These are phyloP conservation scores for Candida sanyiensis DNA, from an alignment of 805 yeast genomes.

Conservation along the genomic window DNA sequence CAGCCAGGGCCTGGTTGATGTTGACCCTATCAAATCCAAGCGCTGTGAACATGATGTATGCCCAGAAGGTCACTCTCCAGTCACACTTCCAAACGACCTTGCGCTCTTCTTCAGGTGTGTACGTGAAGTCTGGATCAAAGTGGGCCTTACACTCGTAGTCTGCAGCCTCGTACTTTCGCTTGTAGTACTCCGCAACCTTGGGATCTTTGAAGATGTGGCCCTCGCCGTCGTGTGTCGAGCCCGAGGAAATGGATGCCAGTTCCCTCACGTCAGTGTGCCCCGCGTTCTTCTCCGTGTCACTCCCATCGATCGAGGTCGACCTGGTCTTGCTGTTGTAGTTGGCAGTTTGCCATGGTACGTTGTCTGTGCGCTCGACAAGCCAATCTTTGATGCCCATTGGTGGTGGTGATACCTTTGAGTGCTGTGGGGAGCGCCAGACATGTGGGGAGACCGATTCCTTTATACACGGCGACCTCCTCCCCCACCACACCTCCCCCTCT, in stretches of 20 bases:
- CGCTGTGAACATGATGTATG: conserved; percentile 51
- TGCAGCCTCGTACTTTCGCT: conserved; percentile 38
- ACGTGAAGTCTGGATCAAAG: conserved; percentile 50
- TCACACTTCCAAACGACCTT: conserved; percentile 45
- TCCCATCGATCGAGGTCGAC: not conserved
- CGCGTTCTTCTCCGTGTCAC: not conserved
- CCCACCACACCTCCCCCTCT: too few species aligned
- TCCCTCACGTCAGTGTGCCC: not conserved
- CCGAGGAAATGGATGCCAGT: not conserved
- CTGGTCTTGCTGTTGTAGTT: not conserved
- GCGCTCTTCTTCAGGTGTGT: conserved; percentile 49
- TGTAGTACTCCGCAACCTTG: conserved; percentile 38
- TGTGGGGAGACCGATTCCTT: not conserved
- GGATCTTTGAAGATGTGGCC: conserved; percentile 31
- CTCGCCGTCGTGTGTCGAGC: not conserved
- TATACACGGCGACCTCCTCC: not conserved
- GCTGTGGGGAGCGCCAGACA: too few species aligned
- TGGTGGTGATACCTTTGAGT: too few species aligned
- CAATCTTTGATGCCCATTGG: conserved; percentile 1
- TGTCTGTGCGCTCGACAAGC: not conserved
- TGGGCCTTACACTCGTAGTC: conserved; percentile 47
- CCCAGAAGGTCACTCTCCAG: conserved; percentile 47
- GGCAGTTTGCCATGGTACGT: not conserved
- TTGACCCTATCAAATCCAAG: conserved; percentile 56
- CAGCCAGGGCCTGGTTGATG: conserved; percentile 52